Evolutionary conservation across 306 rosid species (phyloP).

Genomic region (Pyrus communis): DNA sequence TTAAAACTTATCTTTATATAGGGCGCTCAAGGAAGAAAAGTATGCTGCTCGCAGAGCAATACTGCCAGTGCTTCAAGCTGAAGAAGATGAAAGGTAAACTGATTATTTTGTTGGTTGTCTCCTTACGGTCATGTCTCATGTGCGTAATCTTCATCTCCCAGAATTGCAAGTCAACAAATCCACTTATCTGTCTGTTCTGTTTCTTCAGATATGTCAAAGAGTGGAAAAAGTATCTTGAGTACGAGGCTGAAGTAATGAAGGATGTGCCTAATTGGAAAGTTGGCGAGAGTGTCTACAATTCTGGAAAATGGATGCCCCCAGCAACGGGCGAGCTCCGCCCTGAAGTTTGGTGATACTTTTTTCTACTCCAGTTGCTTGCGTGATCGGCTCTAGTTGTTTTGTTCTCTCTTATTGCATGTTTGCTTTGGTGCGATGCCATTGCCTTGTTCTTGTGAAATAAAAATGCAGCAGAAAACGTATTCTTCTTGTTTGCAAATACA

Average conservation of each 20-base stretch:
- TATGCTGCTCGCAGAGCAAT: constrained; percentile 88
- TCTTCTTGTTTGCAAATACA: constrained; percentile 14
- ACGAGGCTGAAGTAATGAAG: constrained; percentile 98
- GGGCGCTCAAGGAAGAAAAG: constrained; percentile 91
- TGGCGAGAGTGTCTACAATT: constrained; percentile 81
- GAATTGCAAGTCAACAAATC: background rate
- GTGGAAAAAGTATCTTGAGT: constrained; percentile 94
- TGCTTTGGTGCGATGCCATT: constrained; percentile 18
- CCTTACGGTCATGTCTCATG: background rate
- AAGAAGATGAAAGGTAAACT: constrained; percentile 90
- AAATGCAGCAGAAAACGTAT: constrained; percentile 25
- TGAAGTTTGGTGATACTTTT: constrained; percentile 73
- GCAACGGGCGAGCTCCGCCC: constrained; percentile 91
- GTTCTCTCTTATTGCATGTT: constrained; percentile 20
- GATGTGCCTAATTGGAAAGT: constrained; percentile 99
- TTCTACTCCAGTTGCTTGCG: constrained; percentile 11
- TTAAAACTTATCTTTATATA: constrained; percentile 21
- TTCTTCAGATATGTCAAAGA: constrained; percentile 71
- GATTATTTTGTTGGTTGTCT: background rate
- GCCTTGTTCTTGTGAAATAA: constrained; percentile 42
- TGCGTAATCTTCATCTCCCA: background rate
- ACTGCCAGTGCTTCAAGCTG: constrained; percentile 91
- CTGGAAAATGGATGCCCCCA: constrained; percentile 98
- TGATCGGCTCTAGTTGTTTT: background rate
- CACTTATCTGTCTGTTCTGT: background rate